A percentile compares a stretch with the other conserved stretches of the same genome.
Evolutionary conservation across 805 yeast genomes (phyloP).

Genomic region (Cyberlindnera americana): DNA sequence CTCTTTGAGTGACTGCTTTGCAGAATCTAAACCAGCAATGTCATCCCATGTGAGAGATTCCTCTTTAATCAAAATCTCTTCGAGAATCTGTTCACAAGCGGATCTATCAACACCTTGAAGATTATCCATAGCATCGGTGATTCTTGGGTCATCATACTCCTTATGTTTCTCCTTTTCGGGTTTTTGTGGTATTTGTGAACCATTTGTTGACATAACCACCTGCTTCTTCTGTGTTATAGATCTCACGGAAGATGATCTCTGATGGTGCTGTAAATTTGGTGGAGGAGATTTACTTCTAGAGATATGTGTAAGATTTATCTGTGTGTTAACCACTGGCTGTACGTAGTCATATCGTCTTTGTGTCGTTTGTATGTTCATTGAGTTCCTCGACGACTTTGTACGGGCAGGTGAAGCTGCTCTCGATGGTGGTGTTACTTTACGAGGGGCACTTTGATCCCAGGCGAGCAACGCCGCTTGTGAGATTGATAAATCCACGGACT

Average conservation of each 20-base stretch:
- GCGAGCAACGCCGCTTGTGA: conserved; percentile 27
- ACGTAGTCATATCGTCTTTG: conserved; percentile 24
- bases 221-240: conserved; percentile 7
- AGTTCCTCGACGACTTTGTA: conserved; percentile 1
- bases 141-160: conserved; percentile 21
- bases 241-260: conserved; percentile 1
- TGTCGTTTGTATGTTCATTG: neutral
- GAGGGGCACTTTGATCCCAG: conserved; percentile 24
- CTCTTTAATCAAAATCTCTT: conserved; percentile 84
- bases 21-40: conserved; percentile 87
- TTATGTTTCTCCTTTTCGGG: conserved; percentile 6
- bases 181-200: neutral
- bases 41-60: conserved; percentile 95
- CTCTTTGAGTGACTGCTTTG: conserved; percentile 85
- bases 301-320: conserved; percentile 23
- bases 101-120: conserved; percentile 67
- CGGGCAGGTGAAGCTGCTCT: conserved; percentile 15
- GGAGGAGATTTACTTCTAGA: conserved; percentile 11
- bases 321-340: conserved; percentile 27
- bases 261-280: conserved; percentile 4
- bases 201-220: conserved; percentile 6
- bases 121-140: conserved; percentile 30
- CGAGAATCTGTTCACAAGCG: conserved; percentile 80
- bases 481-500: conserved; percentile 24
- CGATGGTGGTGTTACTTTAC: conserved; percentile 14